Evolutionary conservation across 139 green algal species (phyloP).

Genomic region (Closterium sp.): DNA sequence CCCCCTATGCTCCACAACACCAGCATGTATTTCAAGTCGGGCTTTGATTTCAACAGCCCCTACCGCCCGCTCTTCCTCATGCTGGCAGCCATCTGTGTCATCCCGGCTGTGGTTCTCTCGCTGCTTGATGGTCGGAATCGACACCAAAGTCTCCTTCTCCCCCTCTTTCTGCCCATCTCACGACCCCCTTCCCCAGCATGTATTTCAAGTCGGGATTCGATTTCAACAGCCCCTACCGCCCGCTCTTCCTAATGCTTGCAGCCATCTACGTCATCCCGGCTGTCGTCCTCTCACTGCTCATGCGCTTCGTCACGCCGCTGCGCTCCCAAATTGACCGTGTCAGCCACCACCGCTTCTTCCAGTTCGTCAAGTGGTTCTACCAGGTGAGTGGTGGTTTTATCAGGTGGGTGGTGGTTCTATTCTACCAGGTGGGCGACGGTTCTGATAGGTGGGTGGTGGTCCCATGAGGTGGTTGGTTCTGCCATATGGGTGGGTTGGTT

Average conservation of each 20-base stretch:
- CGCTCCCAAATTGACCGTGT: background rate
- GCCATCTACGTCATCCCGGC: background rate
- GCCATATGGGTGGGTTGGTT: too few species aligned
- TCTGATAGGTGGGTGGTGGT: background rate
- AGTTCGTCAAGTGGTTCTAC: slow-evolving; percentile 31
- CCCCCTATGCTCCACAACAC: background rate
- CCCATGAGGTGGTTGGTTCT: too few species aligned
- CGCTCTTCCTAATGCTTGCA: background rate
- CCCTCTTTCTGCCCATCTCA: background rate
- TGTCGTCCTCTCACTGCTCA: background rate
- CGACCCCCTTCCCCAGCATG: background rate
- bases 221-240: background rate
- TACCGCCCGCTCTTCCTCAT: background rate
- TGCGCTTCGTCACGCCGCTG: background rate
- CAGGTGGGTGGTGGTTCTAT: too few species aligned
- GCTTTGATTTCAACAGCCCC: background rate
- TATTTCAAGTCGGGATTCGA: background rate
- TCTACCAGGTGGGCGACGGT: background rate
- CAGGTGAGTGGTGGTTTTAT: background rate
- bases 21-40: too few species aligned
- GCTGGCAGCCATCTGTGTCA: background rate
- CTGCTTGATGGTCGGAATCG: background rate
- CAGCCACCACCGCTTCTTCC: background rate
- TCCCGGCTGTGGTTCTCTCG: background rate
- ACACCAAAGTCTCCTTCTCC: background rate